Conservation (phyloP, 495 filamentous ascomycete species). For the Astrothelium macrocarpum region DNA sequence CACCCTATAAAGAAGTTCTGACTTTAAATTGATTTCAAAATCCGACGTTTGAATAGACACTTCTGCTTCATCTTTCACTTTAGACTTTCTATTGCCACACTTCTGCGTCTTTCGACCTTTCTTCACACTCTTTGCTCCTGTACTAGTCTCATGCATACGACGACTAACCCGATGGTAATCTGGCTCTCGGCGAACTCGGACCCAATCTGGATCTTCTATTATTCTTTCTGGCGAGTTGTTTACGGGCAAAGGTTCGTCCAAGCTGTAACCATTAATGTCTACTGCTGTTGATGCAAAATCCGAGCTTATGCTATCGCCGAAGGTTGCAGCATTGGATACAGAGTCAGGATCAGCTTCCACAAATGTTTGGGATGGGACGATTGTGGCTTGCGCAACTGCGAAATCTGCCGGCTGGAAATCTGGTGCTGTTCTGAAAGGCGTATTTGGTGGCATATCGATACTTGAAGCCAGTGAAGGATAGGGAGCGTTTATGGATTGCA, state of each 20-base stretch:
- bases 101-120: not conserved
- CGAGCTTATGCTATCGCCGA: not conserved
- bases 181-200: not conserved
- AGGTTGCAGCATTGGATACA: not conserved
- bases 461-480: not conserved
- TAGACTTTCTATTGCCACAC: not conserved
- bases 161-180: not conserved
- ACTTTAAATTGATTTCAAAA: not conserved
- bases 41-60: not conserved
- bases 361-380: not conserved
- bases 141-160: not conserved
- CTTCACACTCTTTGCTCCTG: not conserved
- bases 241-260: not conserved
- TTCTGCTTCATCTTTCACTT: not conserved
- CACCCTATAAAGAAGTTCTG: not conserved
- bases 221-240: not conserved
- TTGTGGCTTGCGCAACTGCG: not conserved
- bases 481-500: not conserved
- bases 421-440: not conserved
- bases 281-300: not conserved
- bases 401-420: not conserved
- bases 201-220: not conserved
- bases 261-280: not conserved
- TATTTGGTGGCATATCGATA: not conserved
- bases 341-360: not conserved